Evolutionary conservation across 2,329 filamentous ascomycete species (phyloP).

Genomic region (Verticillium tricorpus): DNA sequence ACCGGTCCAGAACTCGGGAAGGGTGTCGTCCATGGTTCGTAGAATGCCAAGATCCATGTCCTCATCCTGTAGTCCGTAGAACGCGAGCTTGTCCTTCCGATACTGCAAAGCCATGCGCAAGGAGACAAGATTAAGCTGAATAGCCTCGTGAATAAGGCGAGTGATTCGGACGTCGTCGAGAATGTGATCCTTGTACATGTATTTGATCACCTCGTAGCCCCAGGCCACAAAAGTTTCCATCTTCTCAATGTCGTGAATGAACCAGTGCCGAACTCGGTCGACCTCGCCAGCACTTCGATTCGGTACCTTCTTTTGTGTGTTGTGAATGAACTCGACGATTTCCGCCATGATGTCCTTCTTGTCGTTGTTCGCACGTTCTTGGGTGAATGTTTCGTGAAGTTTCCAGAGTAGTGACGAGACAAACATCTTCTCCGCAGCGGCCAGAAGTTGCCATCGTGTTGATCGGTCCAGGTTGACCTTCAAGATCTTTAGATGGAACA

Average conservation of each 20-base stretch:
- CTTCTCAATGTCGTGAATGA: slow-evolving; percentile 68
- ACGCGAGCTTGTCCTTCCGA: slow-evolving; percentile 60
- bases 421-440: slow-evolving; percentile 84
- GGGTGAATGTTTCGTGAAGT: slow-evolving; percentile 66
- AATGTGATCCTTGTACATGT: slow-evolving; percentile 59
- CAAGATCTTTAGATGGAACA: slow-evolving; percentile 63
- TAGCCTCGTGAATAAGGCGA: slow-evolving; percentile 62
- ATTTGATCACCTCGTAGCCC: slow-evolving; percentile 72
- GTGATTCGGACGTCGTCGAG: slow-evolving; percentile 52
- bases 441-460: slow-evolving; percentile 77
- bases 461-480: slow-evolving; percentile 61
- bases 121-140: slow-evolving; percentile 62
- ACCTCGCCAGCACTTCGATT: slow-evolving; percentile 63
- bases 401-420: slow-evolving; percentile 78
- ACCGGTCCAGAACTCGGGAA: slow-evolving; percentile 86
- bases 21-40: slow-evolving; percentile 57
- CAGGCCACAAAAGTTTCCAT: slow-evolving; percentile 75
- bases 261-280: slow-evolving; percentile 81
- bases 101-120: slow-evolving; percentile 66
- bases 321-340: slow-evolving; percentile 70
- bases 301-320: slow-evolving; percentile 68
- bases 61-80: slow-evolving; percentile 71
- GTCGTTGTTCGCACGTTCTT: slow-evolving; percentile 52
- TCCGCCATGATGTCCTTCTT: slow-evolving; percentile 69
- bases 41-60: slow-evolving; percentile 62